Base-by-base conservation (phyloP, 2,329 filamentous ascomycete species). In the Ilyonectria sp. region DNA sequence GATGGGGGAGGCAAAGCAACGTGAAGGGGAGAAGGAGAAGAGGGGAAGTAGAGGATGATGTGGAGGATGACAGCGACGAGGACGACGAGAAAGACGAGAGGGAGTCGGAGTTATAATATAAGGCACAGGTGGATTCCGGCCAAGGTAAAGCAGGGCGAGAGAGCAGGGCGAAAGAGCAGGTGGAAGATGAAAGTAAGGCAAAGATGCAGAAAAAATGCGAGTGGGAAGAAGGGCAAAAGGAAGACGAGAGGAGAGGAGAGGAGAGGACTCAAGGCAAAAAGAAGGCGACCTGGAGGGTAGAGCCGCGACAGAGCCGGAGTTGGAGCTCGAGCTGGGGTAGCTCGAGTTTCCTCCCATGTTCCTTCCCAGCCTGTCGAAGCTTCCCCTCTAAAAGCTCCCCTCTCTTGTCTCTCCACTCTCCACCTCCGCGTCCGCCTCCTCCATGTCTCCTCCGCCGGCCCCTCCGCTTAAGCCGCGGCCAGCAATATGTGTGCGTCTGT, bases 321-420 rank as follows among this genome's bases (percentile, higher is more conserved):
- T 52, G 29, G 29, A 35, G 26, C 47, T 56, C 29, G 15, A 40
- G 37, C 53, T 56, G 19, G 33, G 15, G 26, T 26, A 56, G 35
- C 40, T 55, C 19, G 37, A 29, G 46, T 17, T 60, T 17, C 37
- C 62, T 17, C 23, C 62, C 47, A 60, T 37, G 47, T 10, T n/a
- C 29, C 53, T 10, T n/a, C 29, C 47, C 47, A 13, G 33, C 33
- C 54, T 31, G 60, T 43, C 40, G 17, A 43, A 43, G 15, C 40
- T 43, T 43, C 40, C 40, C 40, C 40, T 43, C 40, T 43, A n/a
- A n/a, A 7, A 43, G 40, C 40, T 43, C 15, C 15, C 15, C 40
- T 26, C 26, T 26, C 26, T 26, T 26, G 26, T 26, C 40, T n/a
- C 40, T n/a, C 40, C 40, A n/a, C 40, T 15, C 21, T 21, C 21